Evolutionary conservation across 345 rosid species (phyloP).

Genomic region (Turnera subulata): DNA sequence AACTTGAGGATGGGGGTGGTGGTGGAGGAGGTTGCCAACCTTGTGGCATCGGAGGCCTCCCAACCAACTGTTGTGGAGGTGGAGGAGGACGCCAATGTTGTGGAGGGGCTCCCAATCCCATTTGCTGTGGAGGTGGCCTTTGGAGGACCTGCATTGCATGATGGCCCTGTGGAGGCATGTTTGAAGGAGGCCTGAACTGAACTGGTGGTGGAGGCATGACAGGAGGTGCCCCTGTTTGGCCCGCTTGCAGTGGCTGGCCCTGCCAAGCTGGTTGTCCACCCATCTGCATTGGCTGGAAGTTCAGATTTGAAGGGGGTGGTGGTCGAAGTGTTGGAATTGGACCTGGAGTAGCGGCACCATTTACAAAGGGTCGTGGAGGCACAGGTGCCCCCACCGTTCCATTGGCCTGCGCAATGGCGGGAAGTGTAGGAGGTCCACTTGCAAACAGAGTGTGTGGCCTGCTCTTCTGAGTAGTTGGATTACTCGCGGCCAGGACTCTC

Average conservation of each 20-base stretch:
- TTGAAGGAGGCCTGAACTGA: slow-evolving; percentile 73
- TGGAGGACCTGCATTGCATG: slow-evolving; percentile 34
- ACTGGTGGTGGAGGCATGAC: slow-evolving; percentile 58
- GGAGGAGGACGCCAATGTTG: slow-evolving; percentile 64
- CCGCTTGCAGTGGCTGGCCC: slow-evolving; percentile 65
- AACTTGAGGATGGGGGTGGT: slow-evolving; percentile 16
- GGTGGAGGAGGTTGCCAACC: slow-evolving; percentile 63
- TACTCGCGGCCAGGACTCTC: slow-evolving; percentile 96
- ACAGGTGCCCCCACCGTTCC: slow-evolving; percentile 48
- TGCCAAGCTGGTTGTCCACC: slow-evolving; percentile 63
- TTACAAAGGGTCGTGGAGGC: slow-evolving; percentile 70
- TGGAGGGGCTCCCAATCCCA: slow-evolving; percentile 67
- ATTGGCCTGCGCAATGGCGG: slow-evolving; percentile 50
- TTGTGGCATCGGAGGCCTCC: slow-evolving; percentile 51
- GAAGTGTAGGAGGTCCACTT: slow-evolving; percentile 74
- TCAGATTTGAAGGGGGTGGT: slow-evolving; percentile 57
- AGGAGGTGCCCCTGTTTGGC: slow-evolving; percentile 39
- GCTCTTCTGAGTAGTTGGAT: slow-evolving; percentile 74
- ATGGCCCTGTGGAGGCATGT: slow-evolving; percentile 66
- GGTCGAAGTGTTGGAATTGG: slow-evolving; percentile 52
- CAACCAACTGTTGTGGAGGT: slow-evolving; percentile 53
- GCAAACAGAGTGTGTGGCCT: slow-evolving; percentile 97
- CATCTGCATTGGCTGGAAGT: slow-evolving; percentile 50
- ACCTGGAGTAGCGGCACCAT: slow-evolving; percentile 52
- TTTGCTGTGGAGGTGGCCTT: slow-evolving; percentile 69